A percentile compares a stretch with the other conserved stretches of the same genome.
Evolutionary conservation across 768 basidiomycete genomes (phyloP).

Genomic region (Boletellus ananas): DNA sequence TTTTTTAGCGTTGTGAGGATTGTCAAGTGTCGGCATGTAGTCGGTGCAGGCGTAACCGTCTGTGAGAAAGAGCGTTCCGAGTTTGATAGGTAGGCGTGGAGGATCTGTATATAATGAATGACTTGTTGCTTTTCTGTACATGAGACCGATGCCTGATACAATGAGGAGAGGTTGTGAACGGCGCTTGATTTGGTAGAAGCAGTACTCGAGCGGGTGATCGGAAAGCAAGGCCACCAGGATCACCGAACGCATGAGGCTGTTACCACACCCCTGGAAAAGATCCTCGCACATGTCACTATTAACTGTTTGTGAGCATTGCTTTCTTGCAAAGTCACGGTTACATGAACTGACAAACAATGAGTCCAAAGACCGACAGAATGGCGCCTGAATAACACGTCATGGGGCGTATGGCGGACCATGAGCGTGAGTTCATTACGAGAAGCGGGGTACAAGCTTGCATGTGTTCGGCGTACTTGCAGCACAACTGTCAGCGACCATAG

Average conservation of each 20-base stretch:
- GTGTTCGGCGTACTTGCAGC: not conserved
- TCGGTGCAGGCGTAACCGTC: constrained; percentile 36
- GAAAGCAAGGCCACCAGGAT: constrained; percentile 5
- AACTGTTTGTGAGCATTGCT: not conserved
- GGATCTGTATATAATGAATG: too few relatives aligned
- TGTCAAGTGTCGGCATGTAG: constrained; percentile 36
- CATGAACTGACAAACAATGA: not conserved
- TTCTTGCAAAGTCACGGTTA: too few relatives aligned
- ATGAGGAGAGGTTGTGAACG: too few relatives aligned
- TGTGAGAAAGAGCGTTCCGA: constrained; percentile 7
- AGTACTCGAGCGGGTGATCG: too few relatives aligned
- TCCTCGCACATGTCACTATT: not conserved
- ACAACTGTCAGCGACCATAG: not conserved
- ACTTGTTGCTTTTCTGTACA: too few relatives aligned
- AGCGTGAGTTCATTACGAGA: not conserved
- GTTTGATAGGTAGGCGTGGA: too few relatives aligned
- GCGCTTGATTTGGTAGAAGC: too few relatives aligned
- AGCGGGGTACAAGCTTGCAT: constrained; percentile 3
- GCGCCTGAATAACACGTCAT: not conserved
- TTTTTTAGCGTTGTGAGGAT: constrained; percentile 32
- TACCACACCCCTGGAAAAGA: not conserved
- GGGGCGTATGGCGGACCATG: not conserved
- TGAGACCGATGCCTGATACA: too few relatives aligned
- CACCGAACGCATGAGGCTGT: not conserved
- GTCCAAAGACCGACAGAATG: not conserved